Evolutionary conservation across 495 filamentous ascomycete species (phyloP).

Genomic region (Penicillium manginii): DNA sequence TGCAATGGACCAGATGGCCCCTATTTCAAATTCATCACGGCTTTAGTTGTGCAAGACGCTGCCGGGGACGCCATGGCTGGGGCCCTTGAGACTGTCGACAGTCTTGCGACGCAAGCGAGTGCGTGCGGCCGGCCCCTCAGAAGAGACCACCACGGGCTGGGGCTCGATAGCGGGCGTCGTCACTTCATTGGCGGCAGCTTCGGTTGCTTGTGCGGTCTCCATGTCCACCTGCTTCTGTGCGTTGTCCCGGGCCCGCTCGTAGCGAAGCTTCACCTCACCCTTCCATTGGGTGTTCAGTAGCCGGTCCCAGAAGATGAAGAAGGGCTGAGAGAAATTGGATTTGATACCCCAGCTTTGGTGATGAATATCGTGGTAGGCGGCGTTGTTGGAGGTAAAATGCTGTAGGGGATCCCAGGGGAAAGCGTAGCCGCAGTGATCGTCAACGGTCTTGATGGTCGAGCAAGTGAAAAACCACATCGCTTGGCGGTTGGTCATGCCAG

Average conservation of each 20-base stretch:
- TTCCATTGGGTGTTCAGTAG: conserved; percentile 51
- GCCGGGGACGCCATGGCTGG: conserved; percentile 43
- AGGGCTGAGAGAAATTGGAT: conserved; percentile 57
- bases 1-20: conserved; percentile 21
- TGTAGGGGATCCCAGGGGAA: conserved; percentile 95
- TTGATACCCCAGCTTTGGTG: conserved; percentile 99
- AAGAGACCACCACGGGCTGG: conserved; percentile 32
- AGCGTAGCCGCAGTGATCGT: conserved; percentile 96
- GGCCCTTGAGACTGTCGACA: conserved; percentile 46
- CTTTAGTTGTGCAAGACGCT: conserved; percentile 43
- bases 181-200: conserved; percentile 2
- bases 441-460: conserved; percentile 92
- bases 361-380: conserved; percentile 95
- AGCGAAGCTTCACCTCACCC: conserved; percentile 48
- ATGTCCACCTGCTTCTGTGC: conserved; percentile 46
- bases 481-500: conserved; percentile 77
- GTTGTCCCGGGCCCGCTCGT: conserved; percentile 47
- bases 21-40: conserved; percentile 21
- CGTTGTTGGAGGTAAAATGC: conserved; percentile 88
- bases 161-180: conserved; percentile 15
- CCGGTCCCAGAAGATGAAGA: conserved; percentile 57
- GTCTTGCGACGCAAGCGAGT: conserved; percentile 46
- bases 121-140: conserved; percentile 35
- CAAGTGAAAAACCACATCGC: conserved; percentile 82
- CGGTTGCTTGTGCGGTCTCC: conserved; percentile 25